phyloP scores from a whole-genome alignment of 495 filamentous ascomycete species.

The Aspergillus bridgeri region DNA sequence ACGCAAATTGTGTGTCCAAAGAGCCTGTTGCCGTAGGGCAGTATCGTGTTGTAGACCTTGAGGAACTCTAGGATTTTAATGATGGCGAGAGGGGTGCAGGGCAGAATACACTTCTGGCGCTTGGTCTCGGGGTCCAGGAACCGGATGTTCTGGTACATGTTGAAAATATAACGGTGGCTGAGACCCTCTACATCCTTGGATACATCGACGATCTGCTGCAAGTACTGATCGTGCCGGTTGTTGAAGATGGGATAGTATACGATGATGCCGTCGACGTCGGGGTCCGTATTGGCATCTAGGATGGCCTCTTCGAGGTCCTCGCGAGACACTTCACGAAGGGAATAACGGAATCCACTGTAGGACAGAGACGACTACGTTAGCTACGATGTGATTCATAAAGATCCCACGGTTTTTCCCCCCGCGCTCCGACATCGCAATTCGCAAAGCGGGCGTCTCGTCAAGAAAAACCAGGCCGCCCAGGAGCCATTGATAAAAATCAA shows the following conservation, averaged over 20 bases:
- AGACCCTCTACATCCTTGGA: slow-evolving; percentile 95
- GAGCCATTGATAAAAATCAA: slow-evolving; percentile 17
- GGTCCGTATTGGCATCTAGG: slow-evolving; percentile 75
- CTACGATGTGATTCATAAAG: slow-evolving; percentile 14
- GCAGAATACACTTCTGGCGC: slow-evolving; percentile 82
- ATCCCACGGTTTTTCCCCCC: background rate
- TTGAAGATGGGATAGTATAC: slow-evolving; percentile 98
- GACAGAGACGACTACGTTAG: slow-evolving; percentile 21
- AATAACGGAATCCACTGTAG: slow-evolving; percentile 79
- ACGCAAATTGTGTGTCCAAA: slow-evolving; percentile 91
- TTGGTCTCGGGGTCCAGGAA: slow-evolving; percentile 78
- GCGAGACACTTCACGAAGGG: slow-evolving; percentile 75
- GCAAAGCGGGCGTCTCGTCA: background rate
- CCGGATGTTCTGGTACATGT: slow-evolving; percentile 98
- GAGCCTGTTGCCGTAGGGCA: slow-evolving; percentile 88
- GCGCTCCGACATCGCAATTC: slow-evolving; percentile 13
- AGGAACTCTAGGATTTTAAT: slow-evolving; percentile 96
- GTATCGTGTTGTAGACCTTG: slow-evolving; percentile 92
- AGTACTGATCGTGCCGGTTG: slow-evolving; percentile 80
- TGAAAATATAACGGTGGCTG: slow-evolving; percentile 90
- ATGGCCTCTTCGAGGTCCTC: slow-evolving; percentile 86
- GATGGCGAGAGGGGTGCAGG: slow-evolving; percentile 91
- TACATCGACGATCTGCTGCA: slow-evolving; percentile 90
- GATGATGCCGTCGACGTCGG: slow-evolving; percentile 82
- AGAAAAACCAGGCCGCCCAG: background rate